Evolutionary conservation across 169 alveolate genomes (phyloP), one percentile per base, ranked within the genome.

Genomic region (Plasmodium cynomolgi): DNA sequence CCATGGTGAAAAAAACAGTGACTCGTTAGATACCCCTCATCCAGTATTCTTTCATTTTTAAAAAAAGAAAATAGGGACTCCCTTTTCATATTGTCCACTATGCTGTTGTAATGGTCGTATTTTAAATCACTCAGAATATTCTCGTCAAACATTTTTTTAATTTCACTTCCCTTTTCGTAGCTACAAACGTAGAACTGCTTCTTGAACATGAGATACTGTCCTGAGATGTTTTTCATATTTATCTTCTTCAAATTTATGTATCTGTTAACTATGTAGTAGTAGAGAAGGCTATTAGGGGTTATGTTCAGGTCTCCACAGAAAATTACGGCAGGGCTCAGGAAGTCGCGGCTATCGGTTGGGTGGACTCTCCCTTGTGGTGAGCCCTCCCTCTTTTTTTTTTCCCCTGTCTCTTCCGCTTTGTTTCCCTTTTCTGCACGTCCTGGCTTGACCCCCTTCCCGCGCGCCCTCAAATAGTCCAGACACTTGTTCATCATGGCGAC

Each of bases 271-370:
- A 96, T 84, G 84, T 92, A 95, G 83, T 95, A 92, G 93, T 96
- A 96, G 37, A 96, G 71, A 56, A 96, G 62, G 62, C 97, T 95
- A 58, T 96, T 96, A 5, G 97, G 97, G 3, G 97, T 96, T 84
- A 95, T 84, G 93, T 96, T 96, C 73, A 95, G 86, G 93, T 96
- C 97, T 0, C 97, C 97, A 74, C 97, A 96, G 81, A 96, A 86
- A 74, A 96, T 83, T 7, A 95, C 91, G 72, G 92, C 84, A 13
- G 97, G 97, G 31, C 31, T 84, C n/a, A 92, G 85, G 39, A 84
- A 0, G 86, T 79, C 72, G 13, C 50, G 17, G 44, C 29, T 31
- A 13, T 50, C 62, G 17, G 33, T 17, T 73, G 68, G 13, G 37
- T 75, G 39, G 58, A 34, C 31, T 33, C 23, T n/a, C 44, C 56